phyloP scores from a whole-genome alignment of 1,284 basidiomycete species.

The Ustilago hordei region DNA sequence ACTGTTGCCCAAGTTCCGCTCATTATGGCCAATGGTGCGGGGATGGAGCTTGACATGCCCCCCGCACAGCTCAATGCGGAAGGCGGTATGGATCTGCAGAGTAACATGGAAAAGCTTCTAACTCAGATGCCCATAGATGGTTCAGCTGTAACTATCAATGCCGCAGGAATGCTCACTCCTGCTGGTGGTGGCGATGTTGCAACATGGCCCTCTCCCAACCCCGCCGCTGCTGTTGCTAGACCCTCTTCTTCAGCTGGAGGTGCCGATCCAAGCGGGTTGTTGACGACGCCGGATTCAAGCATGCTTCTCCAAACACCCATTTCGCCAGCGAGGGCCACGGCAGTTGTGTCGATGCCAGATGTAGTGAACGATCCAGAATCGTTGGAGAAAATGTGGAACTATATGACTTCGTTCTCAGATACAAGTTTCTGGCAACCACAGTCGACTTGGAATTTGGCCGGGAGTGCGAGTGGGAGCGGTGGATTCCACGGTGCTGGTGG shows the following conservation, averaged over 20 bases:
- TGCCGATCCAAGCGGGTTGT: slow-evolving; percentile 10
- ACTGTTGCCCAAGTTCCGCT: slow-evolving; percentile 19
- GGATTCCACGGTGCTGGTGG: neutral
- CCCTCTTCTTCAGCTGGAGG: slow-evolving; percentile 18
- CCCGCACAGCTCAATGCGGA: slow-evolving; percentile 22
- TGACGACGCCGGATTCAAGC: slow-evolving; percentile 18
- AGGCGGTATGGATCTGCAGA: slow-evolving; percentile 18
- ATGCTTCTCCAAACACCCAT: slow-evolving; percentile 24
- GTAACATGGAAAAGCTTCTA: slow-evolving; percentile 41
- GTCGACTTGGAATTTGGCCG: slow-evolving; percentile 39
- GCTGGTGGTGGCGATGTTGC: slow-evolving; percentile 10
- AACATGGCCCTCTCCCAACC: slow-evolving; percentile 18
- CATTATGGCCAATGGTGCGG: slow-evolving; percentile 23
- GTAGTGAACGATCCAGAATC: slow-evolving; percentile 43
- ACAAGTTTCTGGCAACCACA: slow-evolving; percentile 54
- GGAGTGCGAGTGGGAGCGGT: neutral
- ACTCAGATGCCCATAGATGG: slow-evolving; percentile 28
- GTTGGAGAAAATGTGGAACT: slow-evolving; percentile 54
- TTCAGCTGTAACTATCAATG: slow-evolving; percentile 3
- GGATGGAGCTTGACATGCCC: slow-evolving; percentile 32
- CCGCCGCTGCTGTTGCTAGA: slow-evolving; percentile 1
- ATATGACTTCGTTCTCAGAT: slow-evolving; percentile 49
- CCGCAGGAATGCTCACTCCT: slow-evolving; percentile 26
- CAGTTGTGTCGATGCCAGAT: slow-evolving; percentile 25
- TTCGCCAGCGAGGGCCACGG: slow-evolving; percentile 16